Evolutionary conservation across 2,329 filamentous ascomycete genomes (phyloP).

Genomic region (Aspergillus fructus): DNA sequence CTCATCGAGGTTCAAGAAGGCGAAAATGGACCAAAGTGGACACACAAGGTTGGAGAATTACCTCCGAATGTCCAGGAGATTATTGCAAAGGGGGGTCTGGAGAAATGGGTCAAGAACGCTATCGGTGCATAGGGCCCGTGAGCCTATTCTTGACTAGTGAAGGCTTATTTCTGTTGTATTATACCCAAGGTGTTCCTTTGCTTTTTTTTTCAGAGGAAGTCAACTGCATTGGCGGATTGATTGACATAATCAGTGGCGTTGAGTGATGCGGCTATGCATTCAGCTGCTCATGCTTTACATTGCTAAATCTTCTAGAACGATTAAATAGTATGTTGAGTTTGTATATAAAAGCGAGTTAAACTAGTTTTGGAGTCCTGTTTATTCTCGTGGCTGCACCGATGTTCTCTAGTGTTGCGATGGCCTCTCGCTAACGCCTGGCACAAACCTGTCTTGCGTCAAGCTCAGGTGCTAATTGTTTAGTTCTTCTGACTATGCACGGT

Average conservation of each 20-base stretch:
- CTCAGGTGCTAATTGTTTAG: no score
- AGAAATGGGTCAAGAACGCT: constrained; percentile 74
- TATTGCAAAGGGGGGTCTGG: constrained; percentile 72
- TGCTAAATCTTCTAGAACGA: not conserved
- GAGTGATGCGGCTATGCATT: not conserved
- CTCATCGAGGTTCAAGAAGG: constrained; percentile 71
- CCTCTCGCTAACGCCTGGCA: no score
- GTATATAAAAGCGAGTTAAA: no score
- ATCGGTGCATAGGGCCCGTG: constrained; percentile 29
- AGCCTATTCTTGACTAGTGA: not conserved
- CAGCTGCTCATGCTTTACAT: not conserved
- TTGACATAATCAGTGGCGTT: not conserved
- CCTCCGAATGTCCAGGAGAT: constrained; percentile 86
- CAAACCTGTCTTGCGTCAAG: no score
- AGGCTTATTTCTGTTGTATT: constrained; percentile 2
- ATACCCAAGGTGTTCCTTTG: constrained; percentile 6
- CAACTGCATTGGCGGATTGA: not conserved
- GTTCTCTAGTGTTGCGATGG: no score
- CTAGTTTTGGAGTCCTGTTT: no score
- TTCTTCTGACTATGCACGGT: no score
- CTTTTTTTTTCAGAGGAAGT: not conserved
- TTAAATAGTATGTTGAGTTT: no score
- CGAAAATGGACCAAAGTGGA: constrained; percentile 66
- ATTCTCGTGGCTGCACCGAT: no score
- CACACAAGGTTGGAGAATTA: constrained; percentile 76